Evolutionary conservation across 805 yeast species (phyloP).

Genomic region (Saturnispora zaruensis): DNA sequence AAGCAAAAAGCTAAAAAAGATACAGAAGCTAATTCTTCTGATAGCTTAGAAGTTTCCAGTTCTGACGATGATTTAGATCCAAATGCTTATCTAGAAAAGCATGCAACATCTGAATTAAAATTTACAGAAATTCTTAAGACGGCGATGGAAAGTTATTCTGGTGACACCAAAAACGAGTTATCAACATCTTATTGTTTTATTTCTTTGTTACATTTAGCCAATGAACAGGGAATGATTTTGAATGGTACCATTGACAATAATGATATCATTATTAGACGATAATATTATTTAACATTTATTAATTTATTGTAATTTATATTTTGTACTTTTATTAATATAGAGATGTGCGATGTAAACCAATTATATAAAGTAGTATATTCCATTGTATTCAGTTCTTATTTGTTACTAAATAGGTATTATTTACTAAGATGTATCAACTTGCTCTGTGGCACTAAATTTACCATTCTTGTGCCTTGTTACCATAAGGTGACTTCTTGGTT

Average conservation of each 20-base stretch:
- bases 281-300: not conserved
- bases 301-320: not conserved
- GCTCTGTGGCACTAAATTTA: conserved; percentile 28
- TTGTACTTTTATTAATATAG: not conserved
- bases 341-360: not conserved
- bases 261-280: conserved; percentile 30
- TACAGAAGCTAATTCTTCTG: not conserved
- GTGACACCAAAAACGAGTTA: conserved; percentile 33
- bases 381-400: too few relatives aligned
- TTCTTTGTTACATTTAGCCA: conserved; percentile 41
- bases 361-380: not conserved
- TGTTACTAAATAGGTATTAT: not conserved
- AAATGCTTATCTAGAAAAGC: conserved; percentile 3
- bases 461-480: conserved; percentile 71
- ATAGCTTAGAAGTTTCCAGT: not conserved
- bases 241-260: conserved; percentile 29
- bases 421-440: not conserved
- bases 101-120: conserved; percentile 13
- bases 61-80: conserved; percentile 2
- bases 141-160: conserved; percentile 30
- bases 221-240: conserved; percentile 38
- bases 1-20: not conserved
- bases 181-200: conserved; percentile 45
- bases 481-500: conserved; percentile 57
- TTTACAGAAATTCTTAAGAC: conserved; percentile 31